Evolutionary conservation across 352 stramenopile species (phyloP), one percentile per base, ranked within the genome.

Genomic region (Globisporangium viniferum): DNA sequence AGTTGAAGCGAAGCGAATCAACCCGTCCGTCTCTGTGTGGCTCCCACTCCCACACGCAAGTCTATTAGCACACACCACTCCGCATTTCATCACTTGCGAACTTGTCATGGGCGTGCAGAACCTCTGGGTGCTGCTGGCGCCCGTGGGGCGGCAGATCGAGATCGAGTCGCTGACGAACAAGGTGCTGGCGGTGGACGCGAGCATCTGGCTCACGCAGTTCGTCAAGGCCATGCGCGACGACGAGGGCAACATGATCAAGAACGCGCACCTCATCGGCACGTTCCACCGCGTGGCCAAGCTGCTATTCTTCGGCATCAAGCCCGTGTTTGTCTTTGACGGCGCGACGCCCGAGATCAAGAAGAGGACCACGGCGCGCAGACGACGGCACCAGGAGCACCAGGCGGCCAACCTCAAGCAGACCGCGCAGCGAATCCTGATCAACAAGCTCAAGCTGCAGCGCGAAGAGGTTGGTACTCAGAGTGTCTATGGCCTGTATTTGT

Each of bases 131-230:
- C 78, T 99, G 56, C 81, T 99, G 46, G 88, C 97, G 64, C 97
- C 98, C 0, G 92, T 98, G 59, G 97, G 97, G 18, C 91, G 97
- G 57, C 92, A 98, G 72, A 92, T 99, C 54, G 98, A 97, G 74
- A 98, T 99, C 60, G 97, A 99, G 89, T 99, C 97, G 44, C 82
- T 99, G n/a, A 85, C 90, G 57, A 88, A 94, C 14, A 78, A 98
- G 74, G 96, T 96, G 22, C 82, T 99, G 41, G 98, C 98, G 1
- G 97, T 99, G 51, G 98, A 99, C 78, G 97, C 97, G 12, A 99
- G 92, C 73, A 99, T 99, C 76, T 99, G 98, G 98, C 81, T 99
- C 64, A 99, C 95, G 29, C 97, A 99, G 82, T 99, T 99, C 73
- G 87, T 99, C 71, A 99, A 99, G 78, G 97, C 97, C 46, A 99